These are phyloP conservation scores for Magnusiomyces suaveolens DNA, from an alignment of 1,139 yeast genomes.

Conservation along the genomic window DNA sequence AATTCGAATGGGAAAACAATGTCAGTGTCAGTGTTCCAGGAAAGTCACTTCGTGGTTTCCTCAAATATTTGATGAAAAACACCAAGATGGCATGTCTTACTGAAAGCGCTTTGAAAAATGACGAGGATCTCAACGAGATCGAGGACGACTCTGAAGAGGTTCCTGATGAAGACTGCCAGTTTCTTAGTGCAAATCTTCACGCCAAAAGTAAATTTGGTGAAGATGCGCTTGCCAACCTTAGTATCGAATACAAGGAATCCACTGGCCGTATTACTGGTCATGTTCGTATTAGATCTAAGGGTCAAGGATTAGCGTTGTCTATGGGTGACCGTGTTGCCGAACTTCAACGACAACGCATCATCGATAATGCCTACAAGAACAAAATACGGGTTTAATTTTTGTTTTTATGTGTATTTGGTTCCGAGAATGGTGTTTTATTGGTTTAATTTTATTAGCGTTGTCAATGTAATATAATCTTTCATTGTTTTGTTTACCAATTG, in stretches of 20 bases:
- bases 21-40: slow-evolving; percentile 74
- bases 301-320: slow-evolving; percentile 92
- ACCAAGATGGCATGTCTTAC: slow-evolving; percentile 94
- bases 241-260: slow-evolving; percentile 67
- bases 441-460: not conserved
- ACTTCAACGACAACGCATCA: slow-evolving; percentile 22
- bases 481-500: too few species aligned
- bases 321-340: slow-evolving; percentile 87
- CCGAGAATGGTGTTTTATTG: not conserved
- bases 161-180: slow-evolving; percentile 58
- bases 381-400: not conserved
- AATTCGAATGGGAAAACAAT: slow-evolving; percentile 99
- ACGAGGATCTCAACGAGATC: slow-evolving; percentile 10
- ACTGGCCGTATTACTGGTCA: slow-evolving; percentile 79
- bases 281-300: slow-evolving; percentile 93
- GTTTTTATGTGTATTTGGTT: not conserved
- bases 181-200: slow-evolving; percentile 87
- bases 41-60: slow-evolving; percentile 63
- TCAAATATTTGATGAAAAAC: slow-evolving; percentile 66
- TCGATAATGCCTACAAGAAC: slow-evolving; percentile 4
- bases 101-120: slow-evolving; percentile 57
- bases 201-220: slow-evolving; percentile 94
- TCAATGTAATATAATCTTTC: too few species aligned
- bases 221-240: slow-evolving; percentile 91
- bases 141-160: slow-evolving; percentile 20